Evolutionary conservation across 805 yeast genomes (phyloP).

Genomic region (Candida hispaniensis): DNA sequence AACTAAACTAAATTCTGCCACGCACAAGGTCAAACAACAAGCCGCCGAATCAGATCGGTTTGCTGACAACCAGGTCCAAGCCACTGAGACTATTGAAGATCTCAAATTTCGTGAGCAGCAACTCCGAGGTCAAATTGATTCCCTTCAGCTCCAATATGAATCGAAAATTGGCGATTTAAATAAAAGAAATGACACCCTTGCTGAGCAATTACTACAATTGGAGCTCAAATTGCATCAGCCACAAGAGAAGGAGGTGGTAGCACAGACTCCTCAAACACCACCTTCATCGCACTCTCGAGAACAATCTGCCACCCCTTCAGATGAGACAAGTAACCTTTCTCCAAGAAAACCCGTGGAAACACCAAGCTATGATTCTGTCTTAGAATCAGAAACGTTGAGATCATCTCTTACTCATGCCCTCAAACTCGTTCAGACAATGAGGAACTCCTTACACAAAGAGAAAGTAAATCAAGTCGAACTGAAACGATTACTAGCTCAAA

Average conservation of each 20-base stretch:
- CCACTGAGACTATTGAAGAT: constrained; percentile 25
- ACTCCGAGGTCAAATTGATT: constrained; percentile 22
- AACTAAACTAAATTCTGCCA: constrained; percentile 21
- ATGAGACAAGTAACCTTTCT: no score
- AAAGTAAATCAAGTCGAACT: constrained; percentile 35
- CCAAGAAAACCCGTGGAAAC: no score
- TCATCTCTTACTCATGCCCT: constrained; percentile 57
- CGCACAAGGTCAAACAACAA: constrained; percentile 22
- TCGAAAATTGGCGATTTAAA: constrained; percentile 21
- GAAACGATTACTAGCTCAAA: constrained; percentile 24
- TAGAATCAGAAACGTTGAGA: constrained; percentile 57
- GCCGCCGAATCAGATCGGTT: constrained; percentile 22
- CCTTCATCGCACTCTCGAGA: no score
- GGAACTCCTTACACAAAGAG: constrained; percentile 39
- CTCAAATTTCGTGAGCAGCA: constrained; percentile 26
- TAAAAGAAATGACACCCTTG: constrained; percentile 21
- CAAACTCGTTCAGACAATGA: constrained; percentile 48
- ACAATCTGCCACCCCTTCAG: no score
- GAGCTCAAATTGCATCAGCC: no score
- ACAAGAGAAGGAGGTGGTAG: constrained; percentile 19
- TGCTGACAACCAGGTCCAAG: constrained; percentile 20
- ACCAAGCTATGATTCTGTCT: no score
- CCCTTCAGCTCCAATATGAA: constrained; percentile 21
- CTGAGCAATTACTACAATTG: constrained; percentile 25
- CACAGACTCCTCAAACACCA: no score